Base-by-base conservation (phyloP, 1,139 yeast species). In the Taphrina pruni region DNA sequence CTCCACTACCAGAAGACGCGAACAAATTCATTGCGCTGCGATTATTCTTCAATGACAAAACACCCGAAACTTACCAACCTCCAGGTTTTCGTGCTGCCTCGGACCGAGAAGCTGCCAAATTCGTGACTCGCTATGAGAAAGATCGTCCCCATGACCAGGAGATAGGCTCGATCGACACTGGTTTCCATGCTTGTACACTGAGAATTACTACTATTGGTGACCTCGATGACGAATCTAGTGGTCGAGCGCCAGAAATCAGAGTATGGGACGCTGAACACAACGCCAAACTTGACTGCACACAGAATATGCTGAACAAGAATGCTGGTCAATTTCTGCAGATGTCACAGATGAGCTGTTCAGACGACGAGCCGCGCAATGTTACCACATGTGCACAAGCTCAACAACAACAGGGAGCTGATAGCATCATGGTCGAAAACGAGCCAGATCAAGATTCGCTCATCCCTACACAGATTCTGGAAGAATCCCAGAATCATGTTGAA, bases 41-140 rank as follows among this genome's bases (percentile, higher is more conserved):
- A 70, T 75, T 86, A 66, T 71, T 84, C 71, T 85, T 82, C 73
- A 84, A 82, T 70, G 84, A 84, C 3, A 70, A 67, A 1, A 81
- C 85, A 48, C 87, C 88, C 1, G 65, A 70, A 0, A 76, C 78
- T 46, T 85, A 82, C 72, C 86, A 85, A 72, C 87, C 88, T 0
- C 77, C 78, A 0, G 74, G 79, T 26, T 85, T 85, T 72, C 78
- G 75, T 67, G 86, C 85, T 73, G 83, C 84, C 4, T 75, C 60
- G 2, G 39, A 83, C 0, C 71, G 74, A 60, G 80, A 78, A n/a
- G n/a, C 39, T 4, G 68, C 65, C 1, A 43, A 54, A 43, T 71
- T 66, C 11, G 65, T 70, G 32, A 65, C 66, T 26, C 55, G 50
- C 21, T 56, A 50, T 48, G 64, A 39, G 21, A 60, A 51, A 20